phyloP scores from a whole-genome alignment of 108 stramenopile species.

The Nitzschia inconspicua region DNA sequence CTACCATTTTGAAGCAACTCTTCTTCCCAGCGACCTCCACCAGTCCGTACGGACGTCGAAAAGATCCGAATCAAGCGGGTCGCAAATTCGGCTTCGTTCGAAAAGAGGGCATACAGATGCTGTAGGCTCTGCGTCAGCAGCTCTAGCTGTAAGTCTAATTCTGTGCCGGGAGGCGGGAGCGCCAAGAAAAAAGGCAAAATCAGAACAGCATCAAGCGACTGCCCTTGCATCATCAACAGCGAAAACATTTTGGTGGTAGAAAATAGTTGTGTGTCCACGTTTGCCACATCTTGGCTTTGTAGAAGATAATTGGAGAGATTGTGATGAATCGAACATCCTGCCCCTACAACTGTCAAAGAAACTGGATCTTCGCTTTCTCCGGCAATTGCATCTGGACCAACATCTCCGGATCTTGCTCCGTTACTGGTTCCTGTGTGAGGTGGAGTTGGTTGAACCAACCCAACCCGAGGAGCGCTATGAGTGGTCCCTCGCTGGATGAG shows the following conservation, averaged over 20 bases:
- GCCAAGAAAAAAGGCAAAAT: conserved; percentile 76
- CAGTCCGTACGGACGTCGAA: conserved; percentile 44
- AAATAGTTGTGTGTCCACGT: conserved; percentile 27
- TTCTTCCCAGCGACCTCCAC: conserved; percentile 71
- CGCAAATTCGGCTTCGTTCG: conserved; percentile 47
- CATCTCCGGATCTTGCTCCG: neutral
- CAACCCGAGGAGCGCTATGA: conserved; percentile 71
- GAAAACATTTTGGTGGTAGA: conserved; percentile 27
- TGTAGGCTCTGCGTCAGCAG: conserved; percentile 44
- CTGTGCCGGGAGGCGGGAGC: conserved; percentile 53
- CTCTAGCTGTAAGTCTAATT: conserved; percentile 40
- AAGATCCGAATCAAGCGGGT: conserved; percentile 51
- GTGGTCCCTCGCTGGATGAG: conserved; percentile 53
- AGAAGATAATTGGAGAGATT: conserved; percentile 38
- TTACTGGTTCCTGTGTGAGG: conserved; percentile 11
- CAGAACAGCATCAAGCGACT: conserved; percentile 22
- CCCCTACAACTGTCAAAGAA: conserved; percentile 41
- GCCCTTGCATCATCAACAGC: conserved; percentile 33
- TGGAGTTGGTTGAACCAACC: conserved; percentile 67
- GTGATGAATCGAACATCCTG: conserved; percentile 36
- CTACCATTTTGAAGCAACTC: conserved; percentile 73
- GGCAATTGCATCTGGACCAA: neutral
- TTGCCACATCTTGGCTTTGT: conserved; percentile 24
- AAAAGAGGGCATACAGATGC: conserved; percentile 60
- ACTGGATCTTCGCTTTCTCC: conserved; percentile 7